Evolutionary conservation across 345 rosid species (phyloP).

Genomic region (Pistacia vera): DNA sequence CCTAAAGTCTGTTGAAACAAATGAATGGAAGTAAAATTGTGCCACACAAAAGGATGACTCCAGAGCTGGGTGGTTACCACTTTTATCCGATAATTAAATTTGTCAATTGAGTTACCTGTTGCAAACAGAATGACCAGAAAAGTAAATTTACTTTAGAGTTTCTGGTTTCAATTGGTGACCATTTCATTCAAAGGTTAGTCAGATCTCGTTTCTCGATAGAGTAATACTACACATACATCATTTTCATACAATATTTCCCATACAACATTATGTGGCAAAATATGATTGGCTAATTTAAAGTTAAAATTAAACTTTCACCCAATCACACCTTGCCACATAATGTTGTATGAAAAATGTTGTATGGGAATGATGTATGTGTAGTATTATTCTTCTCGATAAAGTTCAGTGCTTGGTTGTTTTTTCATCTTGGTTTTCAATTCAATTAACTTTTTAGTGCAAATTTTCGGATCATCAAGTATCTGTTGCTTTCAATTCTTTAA

Average conservation of each 20-base stretch:
- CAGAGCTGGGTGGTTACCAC: not conserved
- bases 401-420: not conserved
- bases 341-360: too few species aligned
- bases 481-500: too few species aligned
- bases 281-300: too few species aligned
- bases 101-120: not conserved
- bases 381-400: not conserved
- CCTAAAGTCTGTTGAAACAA: not conserved
- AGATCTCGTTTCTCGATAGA: not conserved
- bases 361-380: too few species aligned
- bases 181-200: not conserved
- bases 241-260: too few species aligned
- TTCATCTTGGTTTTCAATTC: not conserved
- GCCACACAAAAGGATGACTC: not conserved
- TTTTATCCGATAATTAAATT: not conserved
- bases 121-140: not conserved
- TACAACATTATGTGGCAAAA: too few species aligned
- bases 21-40: not conserved
- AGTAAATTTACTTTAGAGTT: too few species aligned
- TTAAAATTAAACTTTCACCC: too few species aligned
- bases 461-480: too few species aligned
- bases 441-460: too few species aligned
- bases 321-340: too few species aligned
- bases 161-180: not conserved
- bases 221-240: too few species aligned